These are phyloP conservation scores for Globisporangium paddicum DNA, from an alignment of 352 stramenopile species.

Conservation along the genomic window DNA sequence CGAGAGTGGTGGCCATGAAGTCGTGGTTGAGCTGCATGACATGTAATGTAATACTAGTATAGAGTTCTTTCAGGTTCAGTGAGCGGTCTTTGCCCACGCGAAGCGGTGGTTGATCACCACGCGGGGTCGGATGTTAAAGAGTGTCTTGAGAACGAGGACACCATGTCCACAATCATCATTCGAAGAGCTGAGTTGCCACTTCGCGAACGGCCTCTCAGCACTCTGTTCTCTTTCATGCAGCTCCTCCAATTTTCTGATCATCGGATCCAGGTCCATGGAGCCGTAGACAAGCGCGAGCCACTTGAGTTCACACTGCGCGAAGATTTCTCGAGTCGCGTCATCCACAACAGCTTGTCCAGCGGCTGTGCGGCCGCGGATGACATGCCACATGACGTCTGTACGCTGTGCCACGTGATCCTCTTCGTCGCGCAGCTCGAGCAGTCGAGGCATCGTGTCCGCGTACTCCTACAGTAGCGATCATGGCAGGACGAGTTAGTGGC, in stretches of 20 bases:
- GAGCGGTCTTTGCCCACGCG: neutral
- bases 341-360: neutral
- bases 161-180: neutral
- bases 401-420: slow-evolving; percentile 21
- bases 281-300: slow-evolving; percentile 5
- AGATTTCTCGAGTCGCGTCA: neutral
- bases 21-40: neutral
- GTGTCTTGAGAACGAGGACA: neutral
- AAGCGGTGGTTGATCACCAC: slow-evolving; percentile 8
- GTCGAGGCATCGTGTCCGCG: slow-evolving; percentile 20
- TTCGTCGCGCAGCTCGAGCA: slow-evolving; percentile 28
- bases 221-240: neutral
- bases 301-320: slow-evolving; percentile 4
- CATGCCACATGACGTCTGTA: slow-evolving; percentile 9
- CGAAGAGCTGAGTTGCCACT: neutral
- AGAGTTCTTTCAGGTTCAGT: neutral
- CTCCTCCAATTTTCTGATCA: neutral
- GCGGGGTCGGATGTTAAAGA: neutral
- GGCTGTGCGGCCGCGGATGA: neutral
- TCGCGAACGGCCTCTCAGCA: neutral
- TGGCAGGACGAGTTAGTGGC: neutral
- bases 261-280: neutral
- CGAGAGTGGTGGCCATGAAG: neutral
- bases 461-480: slow-evolving; percentile 12
- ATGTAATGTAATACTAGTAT: neutral